These are phyloP conservation scores for Termitomyces heimii DNA, from an alignment of 768 basidiomycete species.

Conservation along the genomic window DNA sequence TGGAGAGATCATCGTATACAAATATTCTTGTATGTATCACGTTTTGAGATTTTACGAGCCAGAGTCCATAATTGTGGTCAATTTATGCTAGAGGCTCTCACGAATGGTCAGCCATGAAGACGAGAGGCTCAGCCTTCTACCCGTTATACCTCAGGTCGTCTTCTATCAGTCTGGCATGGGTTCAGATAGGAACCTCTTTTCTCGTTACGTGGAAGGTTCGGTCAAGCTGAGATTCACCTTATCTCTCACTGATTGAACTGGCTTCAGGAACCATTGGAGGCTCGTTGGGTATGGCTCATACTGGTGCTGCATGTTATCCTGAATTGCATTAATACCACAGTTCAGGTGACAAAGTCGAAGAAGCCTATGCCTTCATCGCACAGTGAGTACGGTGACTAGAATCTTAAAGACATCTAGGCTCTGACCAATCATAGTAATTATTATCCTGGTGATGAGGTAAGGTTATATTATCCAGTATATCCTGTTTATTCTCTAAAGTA, in stretches of 20 bases:
- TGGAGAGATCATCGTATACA: slow-evolving; percentile 42
- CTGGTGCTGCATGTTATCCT: not conserved
- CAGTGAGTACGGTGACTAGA: slow-evolving; percentile 50
- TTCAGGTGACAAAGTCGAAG: slow-evolving; percentile 67
- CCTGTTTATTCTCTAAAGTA: not conserved
- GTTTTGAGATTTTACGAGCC: not conserved
- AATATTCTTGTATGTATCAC: slow-evolving; percentile 45
- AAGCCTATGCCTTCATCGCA: slow-evolving; percentile 75
- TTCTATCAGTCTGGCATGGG: slow-evolving; percentile 62
- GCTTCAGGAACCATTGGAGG: slow-evolving; percentile 55
- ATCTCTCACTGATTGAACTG: not conserved
- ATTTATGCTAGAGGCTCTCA: slow-evolving; percentile 39
- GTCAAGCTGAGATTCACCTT: not conserved
- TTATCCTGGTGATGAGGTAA: slow-evolving; percentile 66
- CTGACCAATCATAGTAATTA: slow-evolving; percentile 48
- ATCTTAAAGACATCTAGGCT: not conserved
- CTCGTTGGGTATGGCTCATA: slow-evolving; percentile 41
- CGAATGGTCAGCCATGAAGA: slow-evolving; percentile 48
- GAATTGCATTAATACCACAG: not conserved
- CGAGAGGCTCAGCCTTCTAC: slow-evolving; percentile 23
- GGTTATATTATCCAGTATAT: not conserved
- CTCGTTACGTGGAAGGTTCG: slow-evolving; percentile 31
- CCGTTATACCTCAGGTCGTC: slow-evolving; percentile 52
- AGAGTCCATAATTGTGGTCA: not conserved
- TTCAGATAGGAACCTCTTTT: slow-evolving; percentile 50